phyloP scores from a whole-genome alignment of 768 basidiomycete genomes.

The Mycena indigotica region DNA sequence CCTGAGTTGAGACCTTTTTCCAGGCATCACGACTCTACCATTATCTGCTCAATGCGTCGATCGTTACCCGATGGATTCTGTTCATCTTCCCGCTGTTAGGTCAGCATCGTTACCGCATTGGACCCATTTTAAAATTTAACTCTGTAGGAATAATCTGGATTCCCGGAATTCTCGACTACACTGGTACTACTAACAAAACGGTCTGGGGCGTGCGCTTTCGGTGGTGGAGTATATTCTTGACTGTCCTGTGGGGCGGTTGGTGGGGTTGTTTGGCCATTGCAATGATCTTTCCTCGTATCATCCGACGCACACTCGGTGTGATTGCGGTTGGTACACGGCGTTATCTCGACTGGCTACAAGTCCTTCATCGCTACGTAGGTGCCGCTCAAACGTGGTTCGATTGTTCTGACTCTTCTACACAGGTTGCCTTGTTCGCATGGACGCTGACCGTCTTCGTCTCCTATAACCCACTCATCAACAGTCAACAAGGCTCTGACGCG shows the following conservation, averaged over 20 bases:
- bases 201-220: slow-evolving; percentile 62
- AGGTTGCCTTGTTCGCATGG: slow-evolving; percentile 73
- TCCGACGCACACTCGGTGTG: slow-evolving; percentile 68
- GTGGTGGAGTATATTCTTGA: slow-evolving; percentile 88
- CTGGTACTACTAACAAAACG: slow-evolving; percentile 36
- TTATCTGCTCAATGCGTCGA: slow-evolving; percentile 73
- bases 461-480: slow-evolving; percentile 68
- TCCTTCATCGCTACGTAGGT: slow-evolving; percentile 64
- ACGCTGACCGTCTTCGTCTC: slow-evolving; percentile 66
- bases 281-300: slow-evolving; percentile 51
- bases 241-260: slow-evolving; percentile 81
- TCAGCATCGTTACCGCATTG: no score
- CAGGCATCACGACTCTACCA: slow-evolving; percentile 68
- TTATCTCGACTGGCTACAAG: slow-evolving; percentile 80
- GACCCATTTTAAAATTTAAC: neutral
- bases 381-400: no score
- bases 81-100: slow-evolving; percentile 63
- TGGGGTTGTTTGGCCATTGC: slow-evolving; percentile 72
- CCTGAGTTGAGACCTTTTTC: slow-evolving; percentile 3
- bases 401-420: no score
- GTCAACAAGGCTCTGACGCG: slow-evolving; percentile 35
- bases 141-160: slow-evolving; percentile 47
- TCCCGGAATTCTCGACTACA: slow-evolving; percentile 70
- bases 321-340: slow-evolving; percentile 70
- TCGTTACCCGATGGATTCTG: slow-evolving; percentile 78